Percentiles rank a stretch among this genome's conserved stretches.
Evolutionary conservation across 1,139 yeast genomes (phyloP).

Genomic region (Candida pseudocylindracea): DNA sequence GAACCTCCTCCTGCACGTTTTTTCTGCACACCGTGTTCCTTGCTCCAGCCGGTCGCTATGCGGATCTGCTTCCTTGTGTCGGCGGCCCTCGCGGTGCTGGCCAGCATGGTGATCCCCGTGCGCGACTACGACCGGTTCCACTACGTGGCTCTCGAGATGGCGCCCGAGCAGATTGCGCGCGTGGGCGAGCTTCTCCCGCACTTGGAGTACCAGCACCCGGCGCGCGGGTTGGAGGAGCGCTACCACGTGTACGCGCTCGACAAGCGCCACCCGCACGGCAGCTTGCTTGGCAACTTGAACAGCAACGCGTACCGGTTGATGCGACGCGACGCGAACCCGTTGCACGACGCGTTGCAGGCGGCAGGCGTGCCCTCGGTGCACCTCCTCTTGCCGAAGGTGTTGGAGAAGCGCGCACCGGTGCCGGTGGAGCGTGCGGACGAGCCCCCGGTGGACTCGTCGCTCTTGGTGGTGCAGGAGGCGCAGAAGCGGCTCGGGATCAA

Average conservation of each 20-base stretch:
- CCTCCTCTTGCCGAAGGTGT: conserved; percentile 21
- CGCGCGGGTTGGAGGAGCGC: conserved; percentile 33
- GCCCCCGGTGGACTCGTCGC: conserved; percentile 21
- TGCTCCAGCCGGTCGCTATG: no score
- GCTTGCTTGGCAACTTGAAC: conserved; percentile 14
- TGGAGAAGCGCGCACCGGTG: conserved; percentile 24
- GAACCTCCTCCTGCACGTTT: no score
- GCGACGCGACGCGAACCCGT: conserved; percentile 10
- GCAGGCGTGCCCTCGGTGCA: conserved; percentile 20
- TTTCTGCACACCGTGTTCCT: no score
- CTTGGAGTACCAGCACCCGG: conserved; percentile 30
- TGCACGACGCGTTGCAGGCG: conserved; percentile 7
- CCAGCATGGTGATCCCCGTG: conserved; percentile 2
- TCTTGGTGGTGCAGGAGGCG: conserved; percentile 17
- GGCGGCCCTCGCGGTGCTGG: neutral
- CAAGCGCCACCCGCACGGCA: conserved; percentile 9
- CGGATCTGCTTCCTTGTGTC: neutral
- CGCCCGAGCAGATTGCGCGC: conserved; percentile 8
- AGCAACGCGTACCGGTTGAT: conserved; percentile 10
- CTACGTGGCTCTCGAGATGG: conserved; percentile 38
- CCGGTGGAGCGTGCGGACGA: conserved; percentile 5
- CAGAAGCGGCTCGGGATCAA: conserved; percentile 34
- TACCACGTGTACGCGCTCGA: conserved; percentile 36
- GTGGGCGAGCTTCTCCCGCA: conserved; percentile 4
- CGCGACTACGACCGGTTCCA: conserved; percentile 17